Evolutionary conservation across 176 grass and related monocot genomes (phyloP).

Genomic region (Alopecurus myosuroides): DNA sequence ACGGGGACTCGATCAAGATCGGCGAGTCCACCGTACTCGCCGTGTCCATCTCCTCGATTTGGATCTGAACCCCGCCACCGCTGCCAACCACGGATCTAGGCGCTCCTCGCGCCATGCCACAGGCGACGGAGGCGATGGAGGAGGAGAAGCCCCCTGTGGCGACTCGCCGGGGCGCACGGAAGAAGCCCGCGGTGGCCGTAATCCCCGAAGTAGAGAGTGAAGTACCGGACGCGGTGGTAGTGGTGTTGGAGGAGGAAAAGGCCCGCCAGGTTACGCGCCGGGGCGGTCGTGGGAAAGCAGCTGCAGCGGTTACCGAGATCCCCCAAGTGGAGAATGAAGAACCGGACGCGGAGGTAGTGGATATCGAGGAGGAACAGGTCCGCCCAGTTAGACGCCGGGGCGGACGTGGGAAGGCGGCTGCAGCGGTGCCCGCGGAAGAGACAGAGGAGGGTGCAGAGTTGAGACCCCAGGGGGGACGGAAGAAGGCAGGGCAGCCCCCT

Average conservation of each 20-base stretch:
- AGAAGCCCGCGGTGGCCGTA: constrained; percentile 8
- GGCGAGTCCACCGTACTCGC: constrained; percentile 54
- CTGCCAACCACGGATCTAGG: background rate
- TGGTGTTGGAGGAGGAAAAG: background rate
- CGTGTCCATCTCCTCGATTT: constrained; percentile 38
- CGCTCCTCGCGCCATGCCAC: constrained; percentile 8
- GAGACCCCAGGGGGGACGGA: background rate
- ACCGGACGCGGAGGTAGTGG: background rate
- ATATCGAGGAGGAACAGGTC: background rate
- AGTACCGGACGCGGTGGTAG: background rate
- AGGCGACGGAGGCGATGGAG: background rate
- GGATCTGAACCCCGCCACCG: background rate
- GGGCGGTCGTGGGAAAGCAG: constrained; percentile 13
- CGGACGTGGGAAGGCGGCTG: constrained; percentile 5
- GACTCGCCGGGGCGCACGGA: constrained; percentile 15
- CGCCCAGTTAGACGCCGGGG: background rate
- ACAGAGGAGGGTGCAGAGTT: background rate
- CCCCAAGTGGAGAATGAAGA: background rate
- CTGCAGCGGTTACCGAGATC: background rate
- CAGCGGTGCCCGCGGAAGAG: background rate
- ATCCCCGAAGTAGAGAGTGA: background rate
- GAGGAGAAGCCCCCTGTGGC: constrained; percentile 6
- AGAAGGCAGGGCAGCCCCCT: background rate
- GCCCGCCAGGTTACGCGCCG: background rate
- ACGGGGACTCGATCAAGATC: constrained; percentile 76